Evolutionary conservation across 768 basidiomycete genomes (phyloP), one percentile per base, ranked within the genome.

Genomic region (Russula dissimulans): DNA sequence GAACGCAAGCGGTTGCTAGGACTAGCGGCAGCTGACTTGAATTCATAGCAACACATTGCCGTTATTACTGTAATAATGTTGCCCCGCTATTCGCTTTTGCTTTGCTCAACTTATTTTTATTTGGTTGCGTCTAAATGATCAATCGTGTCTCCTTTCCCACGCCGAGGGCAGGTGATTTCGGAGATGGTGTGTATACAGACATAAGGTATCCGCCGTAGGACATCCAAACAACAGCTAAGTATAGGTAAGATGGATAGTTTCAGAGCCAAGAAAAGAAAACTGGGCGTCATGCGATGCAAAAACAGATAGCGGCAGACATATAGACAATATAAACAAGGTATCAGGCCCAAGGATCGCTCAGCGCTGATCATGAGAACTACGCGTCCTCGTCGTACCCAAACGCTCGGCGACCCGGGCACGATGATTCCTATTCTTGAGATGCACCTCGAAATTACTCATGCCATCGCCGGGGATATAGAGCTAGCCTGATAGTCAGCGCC

Each of bases 361-460:
- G 51, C 61, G 61, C 51, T 62, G 61, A 38, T 62, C 61, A 54
- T 62, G 61, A 29, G 61, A 62, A 49, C 46, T 48, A 31, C 50
- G 55, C 50, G 51, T 57, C 36, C 65, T 56, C 46, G 53, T 47
- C 62, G 53, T 55, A 46, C 59, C 49, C 43, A 76, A 31, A 46
- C 89, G 85, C 26, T 81, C 79, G 66, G 81, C 83, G 36, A 92
- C 90, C 54, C 84, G 81, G 63, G 81, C 78, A 42, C 90, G 83
- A 72, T 93, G 91, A 69, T 82, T 80, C 52, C 89, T 81, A 67
- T 93, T 92, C 76, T 84, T 87, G 56, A 99, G 75, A 75, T 99
- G 95, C 11, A 97, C 88, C 69, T 93, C 89, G 66, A 93, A 98
- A 71, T 97, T 97, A 29, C 80, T 89, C 73, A 59, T 58, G 39